A percentile compares a stretch with the other conserved stretches of the same genome.
Evolutionary conservation across 2,329 filamentous ascomycete genomes (phyloP).

Genomic region (Aspergillus eucalypticola): DNA sequence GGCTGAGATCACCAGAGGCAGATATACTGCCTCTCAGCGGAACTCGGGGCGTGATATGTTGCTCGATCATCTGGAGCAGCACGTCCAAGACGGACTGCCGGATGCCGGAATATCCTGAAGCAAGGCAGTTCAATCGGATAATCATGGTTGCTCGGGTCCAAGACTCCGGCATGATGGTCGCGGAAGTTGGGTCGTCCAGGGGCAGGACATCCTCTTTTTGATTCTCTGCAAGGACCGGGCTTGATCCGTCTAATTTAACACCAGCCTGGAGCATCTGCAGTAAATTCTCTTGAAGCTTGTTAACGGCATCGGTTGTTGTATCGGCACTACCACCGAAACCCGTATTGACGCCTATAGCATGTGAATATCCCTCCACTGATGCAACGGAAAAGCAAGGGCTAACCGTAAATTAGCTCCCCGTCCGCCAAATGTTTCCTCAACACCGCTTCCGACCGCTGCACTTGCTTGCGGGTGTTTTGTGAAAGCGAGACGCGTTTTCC

Average conservation of each 20-base stretch:
- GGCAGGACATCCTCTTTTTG: not conserved
- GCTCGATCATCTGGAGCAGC: not conserved
- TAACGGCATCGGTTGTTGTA: not conserved
- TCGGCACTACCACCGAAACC: slow-evolving; percentile 3
- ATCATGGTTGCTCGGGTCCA: slow-evolving; percentile 5
- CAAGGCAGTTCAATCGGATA: not conserved
- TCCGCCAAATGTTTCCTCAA: not conserved
- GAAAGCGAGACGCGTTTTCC: not conserved
- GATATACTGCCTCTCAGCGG: slow-evolving; percentile 9
- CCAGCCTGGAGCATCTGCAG: slow-evolving; percentile 3
- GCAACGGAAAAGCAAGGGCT: not conserved
- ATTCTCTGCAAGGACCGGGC: not conserved
- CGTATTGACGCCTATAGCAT: slow-evolving; percentile 7
- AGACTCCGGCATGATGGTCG: not conserved
- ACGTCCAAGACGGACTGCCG: not conserved
- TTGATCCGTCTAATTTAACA: not conserved
- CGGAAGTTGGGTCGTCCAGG: not conserved
- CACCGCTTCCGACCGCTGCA: not conserved
- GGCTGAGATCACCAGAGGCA: slow-evolving; percentile 9
- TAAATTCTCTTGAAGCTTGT: slow-evolving; percentile 1
- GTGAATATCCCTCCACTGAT: not conserved
- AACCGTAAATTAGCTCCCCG: slow-evolving; percentile 6
- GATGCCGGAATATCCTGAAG: not conserved
- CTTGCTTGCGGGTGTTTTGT: not conserved
- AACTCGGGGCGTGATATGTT: slow-evolving; percentile 1